Evolutionary conservation across 257 asterid genomes (phyloP).

Genomic region (Sherardia arvensis): DNA sequence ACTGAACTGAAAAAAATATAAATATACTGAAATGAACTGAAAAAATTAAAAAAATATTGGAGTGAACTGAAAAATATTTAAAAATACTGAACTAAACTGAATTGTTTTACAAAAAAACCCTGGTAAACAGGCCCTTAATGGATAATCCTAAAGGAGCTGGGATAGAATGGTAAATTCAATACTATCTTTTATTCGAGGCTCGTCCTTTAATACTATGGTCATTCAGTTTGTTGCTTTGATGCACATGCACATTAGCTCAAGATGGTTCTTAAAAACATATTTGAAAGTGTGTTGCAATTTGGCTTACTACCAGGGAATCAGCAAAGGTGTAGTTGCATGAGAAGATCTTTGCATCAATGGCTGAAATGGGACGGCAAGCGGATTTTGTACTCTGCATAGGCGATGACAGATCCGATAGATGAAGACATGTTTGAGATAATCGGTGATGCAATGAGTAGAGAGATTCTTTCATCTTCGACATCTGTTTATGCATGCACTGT

Average conservation of each 20-base stretch:
- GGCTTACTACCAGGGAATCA: constrained; percentile 31
- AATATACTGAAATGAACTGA: too few species aligned
- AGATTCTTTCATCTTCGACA: constrained; percentile 18
- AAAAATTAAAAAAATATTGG: too few species aligned
- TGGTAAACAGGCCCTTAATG: too few species aligned
- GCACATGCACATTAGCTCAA: neutral
- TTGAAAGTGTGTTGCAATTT: neutral
- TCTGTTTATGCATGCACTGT: constrained; percentile 44
- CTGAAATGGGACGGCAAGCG: constrained; percentile 24
- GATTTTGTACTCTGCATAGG: constrained; percentile 50
- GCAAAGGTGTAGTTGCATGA: constrained; percentile 46
- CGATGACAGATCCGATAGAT: constrained; percentile 50
- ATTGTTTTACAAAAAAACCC: too few species aligned
- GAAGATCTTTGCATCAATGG: constrained; percentile 32
- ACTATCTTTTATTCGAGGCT: neutral
- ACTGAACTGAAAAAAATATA: too few species aligned
- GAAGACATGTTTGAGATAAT: constrained; percentile 53
- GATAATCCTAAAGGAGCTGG: neutral
- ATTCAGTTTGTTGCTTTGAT: neutral
- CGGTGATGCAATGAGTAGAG: constrained; percentile 20
- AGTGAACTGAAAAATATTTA: too few species aligned
- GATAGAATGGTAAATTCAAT: neutral
- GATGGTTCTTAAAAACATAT: neutral
- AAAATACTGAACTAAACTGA: too few species aligned
- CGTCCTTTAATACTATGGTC: neutral